A percentile compares a stretch with the other conserved stretches of the same genome.
These are phyloP conservation scores for Fistulina hepatica DNA, from an alignment of 1,284 basidiomycete genomes.

Conservation along the genomic window DNA sequence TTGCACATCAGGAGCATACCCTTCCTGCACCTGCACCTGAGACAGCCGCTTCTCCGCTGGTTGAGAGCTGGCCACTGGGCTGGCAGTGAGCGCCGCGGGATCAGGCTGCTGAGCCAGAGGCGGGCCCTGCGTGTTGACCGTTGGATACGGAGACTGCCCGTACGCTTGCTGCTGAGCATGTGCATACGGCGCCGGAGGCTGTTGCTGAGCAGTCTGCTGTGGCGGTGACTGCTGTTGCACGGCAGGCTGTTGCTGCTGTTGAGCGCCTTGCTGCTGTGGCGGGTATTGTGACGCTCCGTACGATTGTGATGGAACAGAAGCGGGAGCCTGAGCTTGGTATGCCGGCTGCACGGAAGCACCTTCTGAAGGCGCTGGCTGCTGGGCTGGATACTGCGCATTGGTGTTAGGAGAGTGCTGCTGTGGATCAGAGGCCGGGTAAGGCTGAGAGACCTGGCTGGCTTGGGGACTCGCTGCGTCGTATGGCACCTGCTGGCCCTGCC, in stretches of 20 bases:
- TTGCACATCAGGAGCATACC: too few relatives aligned
- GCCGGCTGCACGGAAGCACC: too few relatives aligned
- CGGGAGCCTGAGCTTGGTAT: too few relatives aligned
- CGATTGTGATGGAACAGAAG: not conserved
- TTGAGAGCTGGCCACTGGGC: too few relatives aligned
- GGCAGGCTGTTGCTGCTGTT: conserved; percentile 5
- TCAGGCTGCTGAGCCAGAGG: too few relatives aligned
- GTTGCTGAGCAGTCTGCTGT: conserved; percentile 2
- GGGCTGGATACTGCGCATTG: conserved; percentile 1
- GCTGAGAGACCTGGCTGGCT: conserved; percentile 24
- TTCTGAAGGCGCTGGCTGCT: too few relatives aligned
- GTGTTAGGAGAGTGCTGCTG: conserved; percentile 5
- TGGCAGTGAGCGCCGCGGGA: too few relatives aligned
- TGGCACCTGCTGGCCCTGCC: conserved; percentile 19
- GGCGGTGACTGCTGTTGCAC: not conserved
- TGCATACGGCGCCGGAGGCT: conserved; percentile 8
- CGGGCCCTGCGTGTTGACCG: too few relatives aligned
- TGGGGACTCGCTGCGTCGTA: too few relatives aligned
- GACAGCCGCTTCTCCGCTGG: too few relatives aligned
- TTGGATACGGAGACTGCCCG: too few relatives aligned
- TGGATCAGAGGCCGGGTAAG: conserved; percentile 19
- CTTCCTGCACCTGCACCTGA: too few relatives aligned
- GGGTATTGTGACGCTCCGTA: not conserved
- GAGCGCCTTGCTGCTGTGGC: conserved; percentile 6
- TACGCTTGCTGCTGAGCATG: not conserved